phyloP scores from a whole-genome alignment of 305 asterid species.

The Solanum hybrid region DNA sequence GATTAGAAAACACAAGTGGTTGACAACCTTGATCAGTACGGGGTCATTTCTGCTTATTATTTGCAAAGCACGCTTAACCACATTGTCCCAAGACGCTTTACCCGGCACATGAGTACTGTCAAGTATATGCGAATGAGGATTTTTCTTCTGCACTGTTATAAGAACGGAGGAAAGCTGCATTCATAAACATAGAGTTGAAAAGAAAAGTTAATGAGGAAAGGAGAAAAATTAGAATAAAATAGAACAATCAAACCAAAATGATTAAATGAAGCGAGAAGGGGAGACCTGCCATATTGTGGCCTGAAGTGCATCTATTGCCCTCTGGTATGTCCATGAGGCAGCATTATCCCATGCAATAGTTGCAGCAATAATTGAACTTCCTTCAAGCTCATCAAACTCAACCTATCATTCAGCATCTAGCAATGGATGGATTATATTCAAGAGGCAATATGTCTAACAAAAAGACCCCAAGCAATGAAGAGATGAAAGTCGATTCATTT shows the following conservation, averaged over 20 bases:
- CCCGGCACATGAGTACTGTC: slow-evolving; percentile 60
- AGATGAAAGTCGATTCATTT: slow-evolving; percentile 3
- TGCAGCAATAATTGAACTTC: slow-evolving; percentile 83
- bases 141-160: slow-evolving; percentile 22
- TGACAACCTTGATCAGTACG: slow-evolving; percentile 53
- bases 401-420: slow-evolving; percentile 43
- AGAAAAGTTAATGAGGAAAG: not conserved
- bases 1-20: not conserved
- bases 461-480: not conserved
- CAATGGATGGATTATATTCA: slow-evolving; percentile 14
- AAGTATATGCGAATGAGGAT: slow-evolving; percentile 31
- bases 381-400: slow-evolving; percentile 83
- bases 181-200: not conserved
- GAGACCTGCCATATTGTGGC: slow-evolving; percentile 66
- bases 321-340: slow-evolving; percentile 50
- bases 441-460: not conserved
- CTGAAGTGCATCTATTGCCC: slow-evolving; percentile 62
- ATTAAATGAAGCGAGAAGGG: not conserved
- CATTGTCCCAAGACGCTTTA: slow-evolving; percentile 64
- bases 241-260: not conserved
- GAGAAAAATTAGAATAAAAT: not conserved
- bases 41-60: slow-evolving; percentile 47
- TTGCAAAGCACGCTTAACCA: slow-evolving; percentile 66
- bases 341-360: slow-evolving; percentile 88
- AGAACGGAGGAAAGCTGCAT: slow-evolving; percentile 61